phyloP scores from a whole-genome alignment of 306 rosid species.

The Prunus campanulata region DNA sequence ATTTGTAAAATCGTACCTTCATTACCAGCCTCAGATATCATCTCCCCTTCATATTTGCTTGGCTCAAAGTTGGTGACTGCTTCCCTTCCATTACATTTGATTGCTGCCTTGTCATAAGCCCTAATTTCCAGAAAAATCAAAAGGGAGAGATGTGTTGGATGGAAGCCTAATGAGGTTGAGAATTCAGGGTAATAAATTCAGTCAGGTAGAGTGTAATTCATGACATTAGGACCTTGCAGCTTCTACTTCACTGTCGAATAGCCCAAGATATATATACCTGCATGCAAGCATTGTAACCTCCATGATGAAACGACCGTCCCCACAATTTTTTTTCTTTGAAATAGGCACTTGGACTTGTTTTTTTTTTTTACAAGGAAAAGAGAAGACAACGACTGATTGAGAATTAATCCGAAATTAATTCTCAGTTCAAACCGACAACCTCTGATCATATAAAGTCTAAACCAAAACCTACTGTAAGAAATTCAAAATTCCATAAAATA shows the following conservation, averaged over 20 bases:
- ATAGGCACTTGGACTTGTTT: constrained; percentile 47
- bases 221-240: constrained; percentile 99
- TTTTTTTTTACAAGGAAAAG: constrained; percentile 26
- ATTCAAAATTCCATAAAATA: constrained; percentile 32
- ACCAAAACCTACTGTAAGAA: constrained; percentile 14
- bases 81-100: constrained; percentile 95
- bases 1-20: constrained; percentile 45
- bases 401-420: constrained; percentile 41
- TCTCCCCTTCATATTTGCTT: constrained; percentile 70
- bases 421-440: constrained; percentile 32
- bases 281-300: constrained; percentile 93
- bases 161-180: constrained; percentile 69
- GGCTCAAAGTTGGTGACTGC: constrained; percentile 96
- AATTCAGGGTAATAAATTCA: constrained; percentile 73
- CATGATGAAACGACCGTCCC: constrained; percentile 76
- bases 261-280: constrained; percentile 99
- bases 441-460: constrained; percentile 27
- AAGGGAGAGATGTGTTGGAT: constrained; percentile 74
- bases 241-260: constrained; percentile 99
- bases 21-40: constrained; percentile 43
- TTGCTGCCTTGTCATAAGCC: constrained; percentile 99
- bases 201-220: constrained; percentile 76
- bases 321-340: constrained; percentile 60
- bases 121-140: constrained; percentile 84
- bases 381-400: constrained; percentile 32